phyloP scores from a whole-genome alignment of 306 rosid species.

The Lagenaria siceraria region DNA sequence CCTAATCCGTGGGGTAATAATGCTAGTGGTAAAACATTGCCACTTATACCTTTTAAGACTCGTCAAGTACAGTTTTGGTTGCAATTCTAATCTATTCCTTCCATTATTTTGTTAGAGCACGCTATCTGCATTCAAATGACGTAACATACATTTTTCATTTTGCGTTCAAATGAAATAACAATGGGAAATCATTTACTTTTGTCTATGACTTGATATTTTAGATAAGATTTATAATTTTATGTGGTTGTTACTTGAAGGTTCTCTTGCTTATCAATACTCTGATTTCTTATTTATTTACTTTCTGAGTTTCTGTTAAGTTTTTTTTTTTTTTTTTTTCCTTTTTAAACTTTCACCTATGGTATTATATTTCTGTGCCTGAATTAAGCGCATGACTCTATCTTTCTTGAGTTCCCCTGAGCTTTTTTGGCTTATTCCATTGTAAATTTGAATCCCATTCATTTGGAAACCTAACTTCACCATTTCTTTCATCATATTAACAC shows the following conservation, averaged over 20 bases:
- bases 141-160: not conserved
- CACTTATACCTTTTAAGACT: not conserved
- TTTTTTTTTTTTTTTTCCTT: not conserved
- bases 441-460: not conserved
- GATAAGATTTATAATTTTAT: not conserved
- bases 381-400: not conserved
- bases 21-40: conserved; percentile 11
- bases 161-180: not conserved
- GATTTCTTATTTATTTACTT: not conserved
- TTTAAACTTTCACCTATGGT: not conserved
- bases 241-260: not conserved
- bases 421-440: not conserved
- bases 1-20: conserved; percentile 48
- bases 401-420: not conserved
- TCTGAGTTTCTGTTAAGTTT: not conserved
- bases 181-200: not conserved
- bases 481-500: not conserved
- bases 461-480: not conserved
- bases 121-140: not conserved
- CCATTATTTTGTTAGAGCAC: not conserved
- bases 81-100: not conserved
- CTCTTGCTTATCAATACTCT: not conserved
- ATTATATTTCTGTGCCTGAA: not conserved
- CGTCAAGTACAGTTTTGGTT: not conserved
- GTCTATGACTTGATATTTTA: not conserved